These are phyloP conservation scores for Mucor saturninus DNA, from an alignment of 371 early-diverging fungal genomes.

Conservation along the genomic window DNA sequence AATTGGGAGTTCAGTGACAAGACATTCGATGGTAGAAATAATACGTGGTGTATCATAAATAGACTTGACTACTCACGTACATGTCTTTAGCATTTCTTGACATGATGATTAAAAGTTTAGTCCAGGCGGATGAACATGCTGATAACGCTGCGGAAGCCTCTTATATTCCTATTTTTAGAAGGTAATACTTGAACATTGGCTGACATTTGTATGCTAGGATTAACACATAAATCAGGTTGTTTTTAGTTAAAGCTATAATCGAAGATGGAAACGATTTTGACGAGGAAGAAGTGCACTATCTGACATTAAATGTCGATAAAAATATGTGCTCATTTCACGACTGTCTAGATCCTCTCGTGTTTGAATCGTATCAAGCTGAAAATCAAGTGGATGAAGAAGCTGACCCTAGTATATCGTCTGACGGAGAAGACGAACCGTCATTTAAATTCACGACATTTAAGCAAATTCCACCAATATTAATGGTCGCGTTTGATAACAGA, in stretches of 20 bases:
- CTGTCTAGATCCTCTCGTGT: constrained; percentile 49
- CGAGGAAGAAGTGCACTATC: constrained; percentile 31
- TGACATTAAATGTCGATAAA: constrained; percentile 28
- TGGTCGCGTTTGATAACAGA: constrained; percentile 37
- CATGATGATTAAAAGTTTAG: constrained; percentile 24
- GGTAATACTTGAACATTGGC: constrained; percentile 8
- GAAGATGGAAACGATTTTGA: constrained; percentile 29
- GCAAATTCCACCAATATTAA: constrained; percentile 41
- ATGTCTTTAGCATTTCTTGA: constrained; percentile 30
- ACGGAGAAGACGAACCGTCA: background rate
- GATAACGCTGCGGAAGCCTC: constrained; percentile 6
- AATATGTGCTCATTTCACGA: constrained; percentile 36
- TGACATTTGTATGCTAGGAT: background rate
- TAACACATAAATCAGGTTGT: constrained; percentile 15
- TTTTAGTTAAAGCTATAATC: constrained; percentile 26
- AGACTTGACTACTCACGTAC: background rate
- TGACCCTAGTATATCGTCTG: constrained; percentile 5
- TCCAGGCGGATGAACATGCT: constrained; percentile 24
- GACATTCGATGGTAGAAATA: constrained; percentile 27
- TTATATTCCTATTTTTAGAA: constrained; percentile 21
- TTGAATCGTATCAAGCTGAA: constrained; percentile 21
- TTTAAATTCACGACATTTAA: constrained; percentile 44
- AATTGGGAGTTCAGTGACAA: constrained; percentile 31
- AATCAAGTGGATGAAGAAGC: background rate
- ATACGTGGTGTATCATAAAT: background rate